phyloP scores from a whole-genome alignment of 1,284 basidiomycete genomes.

The Quambalaria eucalypti region DNA sequence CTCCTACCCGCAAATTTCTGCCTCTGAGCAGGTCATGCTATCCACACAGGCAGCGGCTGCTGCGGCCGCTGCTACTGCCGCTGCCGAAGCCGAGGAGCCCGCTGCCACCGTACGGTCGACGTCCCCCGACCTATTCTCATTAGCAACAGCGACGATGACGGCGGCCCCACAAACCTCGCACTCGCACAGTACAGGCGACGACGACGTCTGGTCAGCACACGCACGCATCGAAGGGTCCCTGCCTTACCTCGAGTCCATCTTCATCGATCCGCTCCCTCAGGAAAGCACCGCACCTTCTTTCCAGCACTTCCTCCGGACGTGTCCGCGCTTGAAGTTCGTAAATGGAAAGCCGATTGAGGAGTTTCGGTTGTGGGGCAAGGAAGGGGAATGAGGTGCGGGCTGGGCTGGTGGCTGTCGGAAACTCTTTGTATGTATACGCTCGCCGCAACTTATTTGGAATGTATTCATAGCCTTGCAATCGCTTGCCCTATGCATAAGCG shows the following conservation, averaged over 20 bases:
- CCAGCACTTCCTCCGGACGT: constrained; percentile 5
- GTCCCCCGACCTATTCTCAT: not conserved
- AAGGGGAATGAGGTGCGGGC: too few species aligned
- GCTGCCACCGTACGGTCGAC: not conserved
- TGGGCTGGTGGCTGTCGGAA: too few species aligned
- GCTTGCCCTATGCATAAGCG: too few species aligned
- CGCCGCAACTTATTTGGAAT: too few species aligned
- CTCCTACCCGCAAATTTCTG: not conserved
- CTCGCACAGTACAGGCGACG: not conserved
- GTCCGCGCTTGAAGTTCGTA: not conserved
- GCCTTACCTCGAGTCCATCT: constrained; percentile 1
- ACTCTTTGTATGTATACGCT: too few species aligned
- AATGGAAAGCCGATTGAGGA: constrained; percentile 2
- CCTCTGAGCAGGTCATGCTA: too few species aligned
- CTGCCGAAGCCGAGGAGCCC: not conserved
- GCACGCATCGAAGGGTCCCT: constrained; percentile 1
- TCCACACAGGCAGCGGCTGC: too few species aligned
- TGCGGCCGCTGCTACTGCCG: not conserved
- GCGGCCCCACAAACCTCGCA: not conserved
- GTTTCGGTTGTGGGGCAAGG: too few species aligned
- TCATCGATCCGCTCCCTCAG: constrained; percentile 10
- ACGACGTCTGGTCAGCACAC: too few species aligned
- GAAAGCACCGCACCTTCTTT: constrained; percentile 13
- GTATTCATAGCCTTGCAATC: too few species aligned
- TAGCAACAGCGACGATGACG: too few species aligned